These are phyloP conservation scores for Penicillium goetzii DNA, from an alignment of 495 filamentous ascomycete genomes.

Conservation along the genomic window DNA sequence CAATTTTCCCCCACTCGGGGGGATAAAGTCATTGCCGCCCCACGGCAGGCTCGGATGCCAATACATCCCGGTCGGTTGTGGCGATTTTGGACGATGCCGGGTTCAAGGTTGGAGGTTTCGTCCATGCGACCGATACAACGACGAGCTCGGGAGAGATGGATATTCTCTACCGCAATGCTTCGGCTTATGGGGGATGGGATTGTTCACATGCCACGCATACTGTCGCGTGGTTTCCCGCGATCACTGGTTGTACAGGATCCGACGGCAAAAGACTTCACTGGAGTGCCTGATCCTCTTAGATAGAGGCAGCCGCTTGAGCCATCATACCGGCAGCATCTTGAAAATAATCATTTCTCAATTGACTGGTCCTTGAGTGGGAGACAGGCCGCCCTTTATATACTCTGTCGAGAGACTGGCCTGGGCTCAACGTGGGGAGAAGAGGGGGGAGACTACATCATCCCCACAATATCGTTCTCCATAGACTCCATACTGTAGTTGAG, in stretches of 20 bases:
- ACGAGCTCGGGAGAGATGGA: background rate
- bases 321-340: background rate
- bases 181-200: background rate
- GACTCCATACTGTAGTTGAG: constrained; percentile 5
- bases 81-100: constrained; percentile 14
- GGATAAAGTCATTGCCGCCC: constrained; percentile 16
- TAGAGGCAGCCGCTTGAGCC: too few species aligned
- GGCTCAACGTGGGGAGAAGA: background rate
- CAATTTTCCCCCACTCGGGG: constrained; percentile 14
- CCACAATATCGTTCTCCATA: constrained; percentile 10
- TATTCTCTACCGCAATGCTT: background rate
- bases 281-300: background rate
- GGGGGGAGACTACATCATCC: constrained; percentile 23
- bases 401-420: background rate
- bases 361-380: background rate
- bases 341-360: background rate
- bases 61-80: constrained; percentile 15
- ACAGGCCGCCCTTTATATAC: background rate
- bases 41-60: constrained; percentile 2
- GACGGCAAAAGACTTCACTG: too few species aligned
- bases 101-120: background rate
- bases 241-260: background rate
- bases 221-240: background rate
- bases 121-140: background rate
- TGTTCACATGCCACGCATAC: background rate